phyloP scores from a whole-genome alignment of 257 asterid genomes.

The Ehretia macrophylla region DNA sequence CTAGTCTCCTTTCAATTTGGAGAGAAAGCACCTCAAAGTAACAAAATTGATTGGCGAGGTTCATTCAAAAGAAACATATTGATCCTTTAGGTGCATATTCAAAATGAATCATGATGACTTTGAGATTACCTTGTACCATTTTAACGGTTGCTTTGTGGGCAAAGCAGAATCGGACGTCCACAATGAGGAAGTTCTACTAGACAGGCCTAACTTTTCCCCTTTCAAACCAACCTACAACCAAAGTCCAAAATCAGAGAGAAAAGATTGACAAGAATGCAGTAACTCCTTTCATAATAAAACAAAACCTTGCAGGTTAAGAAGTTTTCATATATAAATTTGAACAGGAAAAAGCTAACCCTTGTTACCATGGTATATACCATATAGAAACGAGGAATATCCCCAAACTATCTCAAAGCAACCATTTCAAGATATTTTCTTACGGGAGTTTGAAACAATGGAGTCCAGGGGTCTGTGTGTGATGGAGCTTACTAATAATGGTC shows the following conservation, averaged over 20 bases:
- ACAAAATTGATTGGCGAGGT: too few relatives aligned
- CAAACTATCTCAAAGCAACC: too few relatives aligned
- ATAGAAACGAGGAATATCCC: too few relatives aligned
- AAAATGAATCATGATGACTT: not conserved
- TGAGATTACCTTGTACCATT: slow-evolving; percentile 85
- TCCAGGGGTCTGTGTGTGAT: not conserved
- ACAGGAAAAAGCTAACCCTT: not conserved
- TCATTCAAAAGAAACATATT: too few relatives aligned
- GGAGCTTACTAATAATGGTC: too few relatives aligned
- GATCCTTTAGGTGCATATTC: too few relatives aligned
- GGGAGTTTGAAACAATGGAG: not conserved
- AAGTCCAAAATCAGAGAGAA: slow-evolving; percentile 8
- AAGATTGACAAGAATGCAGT: not conserved
- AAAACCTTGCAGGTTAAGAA: not conserved
- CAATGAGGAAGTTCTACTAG: slow-evolving; percentile 57
- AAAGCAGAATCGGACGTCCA: slow-evolving; percentile 55
- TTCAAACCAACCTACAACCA: slow-evolving; percentile 70
- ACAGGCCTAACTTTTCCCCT: slow-evolving; percentile 66
- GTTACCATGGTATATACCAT: not conserved
- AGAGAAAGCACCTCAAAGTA: too few relatives aligned
- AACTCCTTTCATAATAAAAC: not conserved
- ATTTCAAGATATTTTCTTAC: not conserved
- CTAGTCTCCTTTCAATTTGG: too few relatives aligned
- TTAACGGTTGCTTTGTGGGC: slow-evolving; percentile 74
- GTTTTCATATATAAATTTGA: not conserved